Percentiles rank a stretch among this genome's conserved stretches.
Conservation (phyloP, 1,139 yeast genomes). For the Saccharomyces hybrid region DNA sequence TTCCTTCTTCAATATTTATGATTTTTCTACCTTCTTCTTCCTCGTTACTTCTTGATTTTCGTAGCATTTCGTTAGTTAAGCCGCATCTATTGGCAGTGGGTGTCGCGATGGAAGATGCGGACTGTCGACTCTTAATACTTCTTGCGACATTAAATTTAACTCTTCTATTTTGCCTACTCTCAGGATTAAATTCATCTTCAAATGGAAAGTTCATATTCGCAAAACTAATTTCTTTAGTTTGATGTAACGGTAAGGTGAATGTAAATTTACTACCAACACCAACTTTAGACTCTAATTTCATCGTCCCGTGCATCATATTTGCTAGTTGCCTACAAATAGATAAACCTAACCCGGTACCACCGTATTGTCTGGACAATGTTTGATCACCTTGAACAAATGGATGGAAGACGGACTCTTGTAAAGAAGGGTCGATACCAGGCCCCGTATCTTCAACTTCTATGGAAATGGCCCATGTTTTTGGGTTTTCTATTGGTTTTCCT, state of each 20-base stretch:
- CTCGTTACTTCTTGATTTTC: neutral
- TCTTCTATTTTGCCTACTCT: constrained; percentile 36
- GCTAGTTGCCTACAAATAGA: constrained; percentile 91
- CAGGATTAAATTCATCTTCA: constrained; percentile 42
- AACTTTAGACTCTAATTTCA: constrained; percentile 56
- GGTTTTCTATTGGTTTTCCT: constrained; percentile 15
- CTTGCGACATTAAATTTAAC: constrained; percentile 35
- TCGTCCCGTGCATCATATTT: constrained; percentile 77
- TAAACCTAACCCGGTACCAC: constrained; percentile 93
- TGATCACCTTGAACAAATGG: constrained; percentile 97
- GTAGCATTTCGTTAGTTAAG: constrained; percentile 4
- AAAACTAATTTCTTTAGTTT: constrained; percentile 50
- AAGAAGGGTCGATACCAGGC: constrained; percentile 75
- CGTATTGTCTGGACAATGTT: constrained; percentile 80
- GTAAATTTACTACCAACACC: constrained; percentile 79
- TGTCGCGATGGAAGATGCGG: constrained; percentile 14
- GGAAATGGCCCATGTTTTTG: constrained; percentile 36
- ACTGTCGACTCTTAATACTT: constrained; percentile 16
- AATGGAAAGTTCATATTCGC: constrained; percentile 31
- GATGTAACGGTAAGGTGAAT: constrained; percentile 69
- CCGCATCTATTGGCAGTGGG: constrained; percentile 4
- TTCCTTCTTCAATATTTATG: constrained; percentile 1
- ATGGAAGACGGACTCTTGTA: constrained; percentile 82
- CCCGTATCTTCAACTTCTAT: constrained; percentile 85
- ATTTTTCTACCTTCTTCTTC: neutral